A percentile compares a stretch with the other conserved stretches of the same genome.
Conservation (phyloP, 2,329 filamentous ascomycete species). For the Colletotrichum sp. region DNA sequence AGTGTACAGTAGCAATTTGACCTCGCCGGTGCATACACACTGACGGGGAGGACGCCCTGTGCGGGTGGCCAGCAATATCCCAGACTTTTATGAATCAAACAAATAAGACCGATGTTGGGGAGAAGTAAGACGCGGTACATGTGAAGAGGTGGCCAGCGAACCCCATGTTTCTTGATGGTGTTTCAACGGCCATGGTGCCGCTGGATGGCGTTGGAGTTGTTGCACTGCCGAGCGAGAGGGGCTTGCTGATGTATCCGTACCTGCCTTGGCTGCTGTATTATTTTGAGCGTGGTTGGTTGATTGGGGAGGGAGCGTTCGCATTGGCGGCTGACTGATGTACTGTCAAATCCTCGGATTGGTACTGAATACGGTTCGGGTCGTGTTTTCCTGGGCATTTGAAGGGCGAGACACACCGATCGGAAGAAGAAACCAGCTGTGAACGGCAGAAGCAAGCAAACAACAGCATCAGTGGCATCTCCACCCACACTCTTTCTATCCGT, state of each 20-base stretch:
- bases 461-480: not conserved
- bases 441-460: not conserved
- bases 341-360: not conserved
- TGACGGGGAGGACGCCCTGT: not conserved
- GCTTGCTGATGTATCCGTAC: not conserved
- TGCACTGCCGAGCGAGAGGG: not conserved
- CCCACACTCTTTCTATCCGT: not conserved
- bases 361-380: not conserved
- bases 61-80: not conserved
- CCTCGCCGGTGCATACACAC: not conserved
- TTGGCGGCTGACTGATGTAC: not conserved
- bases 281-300: not conserved
- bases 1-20: not conserved
- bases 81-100: not conserved
- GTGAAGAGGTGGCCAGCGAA: not conserved
- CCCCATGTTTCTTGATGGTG: not conserved
- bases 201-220: not conserved
- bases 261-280: not conserved
- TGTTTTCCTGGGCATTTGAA: not conserved
- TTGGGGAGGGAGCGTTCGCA: not conserved
- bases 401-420: not conserved
- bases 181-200: constrained; percentile 4
- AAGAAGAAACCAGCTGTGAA: not conserved
- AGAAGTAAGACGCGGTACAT: not conserved
- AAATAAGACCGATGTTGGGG: not conserved